These are phyloP conservation scores for Pythium dissotocum DNA, from an alignment of 352 stramenopile genomes.

Conservation along the genomic window DNA sequence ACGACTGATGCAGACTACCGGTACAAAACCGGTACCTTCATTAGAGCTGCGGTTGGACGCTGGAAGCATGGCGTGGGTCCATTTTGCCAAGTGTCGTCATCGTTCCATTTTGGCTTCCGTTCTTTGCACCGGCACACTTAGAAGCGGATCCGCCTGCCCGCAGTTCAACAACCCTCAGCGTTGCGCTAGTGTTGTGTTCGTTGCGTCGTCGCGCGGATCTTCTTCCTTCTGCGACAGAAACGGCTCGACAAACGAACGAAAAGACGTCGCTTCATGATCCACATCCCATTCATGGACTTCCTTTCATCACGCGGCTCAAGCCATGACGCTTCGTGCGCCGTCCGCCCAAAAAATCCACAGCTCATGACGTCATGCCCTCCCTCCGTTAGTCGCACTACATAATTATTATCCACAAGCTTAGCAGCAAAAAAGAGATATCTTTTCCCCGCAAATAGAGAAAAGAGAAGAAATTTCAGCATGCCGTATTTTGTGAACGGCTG, in stretches of 20 bases:
- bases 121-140: neutral
- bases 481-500: neutral
- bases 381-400: neutral
- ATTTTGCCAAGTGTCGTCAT: neutral
- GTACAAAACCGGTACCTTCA: too few relatives aligned
- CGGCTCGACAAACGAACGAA: neutral
- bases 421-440: neutral
- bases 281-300: neutral
- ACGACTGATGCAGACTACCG: too few relatives aligned
- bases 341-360: neutral
- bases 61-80: neutral
- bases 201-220: neutral
- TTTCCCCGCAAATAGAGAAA: neutral
- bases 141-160: neutral
- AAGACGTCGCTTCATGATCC: neutral
- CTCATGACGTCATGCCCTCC: neutral
- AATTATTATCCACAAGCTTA: neutral
- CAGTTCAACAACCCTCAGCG: neutral
- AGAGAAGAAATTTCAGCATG: neutral
- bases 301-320: neutral
- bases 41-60: too few relatives aligned
- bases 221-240: conserved; percentile 2
- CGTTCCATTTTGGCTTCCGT: neutral
- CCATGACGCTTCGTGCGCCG: conserved; percentile 2
- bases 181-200: neutral